Evolutionary conservation across 2,329 filamentous ascomycete genomes (phyloP), one percentile per base, ranked within the genome.

Genomic region (Verticillium dahliae): DNA sequence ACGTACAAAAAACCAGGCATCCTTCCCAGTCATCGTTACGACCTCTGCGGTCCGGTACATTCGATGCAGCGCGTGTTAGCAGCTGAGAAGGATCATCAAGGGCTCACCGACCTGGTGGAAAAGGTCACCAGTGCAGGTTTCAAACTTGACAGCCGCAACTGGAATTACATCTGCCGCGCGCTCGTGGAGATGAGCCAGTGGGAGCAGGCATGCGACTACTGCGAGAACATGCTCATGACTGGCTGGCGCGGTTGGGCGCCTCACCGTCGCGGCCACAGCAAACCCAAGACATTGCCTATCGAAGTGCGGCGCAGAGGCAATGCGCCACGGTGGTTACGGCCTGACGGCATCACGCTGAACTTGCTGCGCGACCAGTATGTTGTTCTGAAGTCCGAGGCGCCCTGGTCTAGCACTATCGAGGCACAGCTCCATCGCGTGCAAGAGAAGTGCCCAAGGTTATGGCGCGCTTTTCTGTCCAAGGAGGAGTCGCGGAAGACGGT

Each of bases 221-320:
- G 90, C 71, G 94, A 98, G 76, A 76, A 80, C 33, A 85, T 86
- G 63, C 86, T 98, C 61, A 96, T 97, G 84, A 81, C 84, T 1
- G 80, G 84, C 38, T 97, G 92, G 84, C 83, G 84, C 11, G 91
- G 92, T 31, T 97, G 92, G 91, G 65, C 69, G n/a, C 15, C 61
- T 1, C 66, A 63, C 14, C 66, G 68, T 18, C 37, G 65, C 6
- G 62, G 67, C 50, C 60, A 60, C 39, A 66, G 65, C 58, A 70
- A 68, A 22, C 61, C 69, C 55, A 66, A 66, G 59, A 57, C 63
- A 31, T 63, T 76, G 14, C 73, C 76, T 10, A 67, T 78, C 34
- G 76, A 78, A 58, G 65, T 74, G 56, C 78, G 77, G 33, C 72
- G 76, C 31, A 66, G 74, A 56, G 76, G 74, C 52, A 68, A 71